Evolutionary conservation across 2,329 filamentous ascomycete species (phyloP).

Genomic region (Zasmidium citrigriseum): DNA sequence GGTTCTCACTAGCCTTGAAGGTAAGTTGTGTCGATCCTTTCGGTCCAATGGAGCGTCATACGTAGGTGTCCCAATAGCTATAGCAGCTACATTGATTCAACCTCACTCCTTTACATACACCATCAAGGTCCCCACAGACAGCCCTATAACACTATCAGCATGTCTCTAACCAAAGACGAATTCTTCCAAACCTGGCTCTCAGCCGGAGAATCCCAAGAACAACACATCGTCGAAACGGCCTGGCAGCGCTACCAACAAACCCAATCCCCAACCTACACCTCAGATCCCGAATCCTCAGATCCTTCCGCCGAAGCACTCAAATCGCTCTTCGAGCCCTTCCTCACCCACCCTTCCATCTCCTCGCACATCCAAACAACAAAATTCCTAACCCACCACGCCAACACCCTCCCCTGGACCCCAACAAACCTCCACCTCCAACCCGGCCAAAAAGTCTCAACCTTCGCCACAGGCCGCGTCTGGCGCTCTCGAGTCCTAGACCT

Average conservation of each 20-base stretch:
- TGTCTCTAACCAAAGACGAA: constrained; percentile 2
- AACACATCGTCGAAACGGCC: neutral
- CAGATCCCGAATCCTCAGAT: neutral
- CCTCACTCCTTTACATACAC: neutral
- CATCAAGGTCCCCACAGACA: neutral
- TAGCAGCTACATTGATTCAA: neutral
- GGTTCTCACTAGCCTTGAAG: too few relatives aligned
- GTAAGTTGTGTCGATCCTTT: neutral
- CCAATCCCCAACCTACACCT: neutral
- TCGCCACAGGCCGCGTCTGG: constrained; percentile 6
- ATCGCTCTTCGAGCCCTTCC: neutral
- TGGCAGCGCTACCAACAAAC: neutral
- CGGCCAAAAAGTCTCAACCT: neutral
- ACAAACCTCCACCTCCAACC: constrained; percentile 2
- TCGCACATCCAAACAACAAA: neutral
- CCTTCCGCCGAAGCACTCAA: neutral
- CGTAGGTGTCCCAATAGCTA: neutral
- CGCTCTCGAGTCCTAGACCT: constrained; percentile 4
- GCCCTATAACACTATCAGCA: neutral
- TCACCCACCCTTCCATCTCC: neutral
- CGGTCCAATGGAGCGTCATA: neutral
- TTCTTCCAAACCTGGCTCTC: neutral
- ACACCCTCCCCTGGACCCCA: constrained; percentile 4
- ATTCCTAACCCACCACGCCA: neutral
- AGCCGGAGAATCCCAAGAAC: neutral